Base-by-base conservation (phyloP, 2,329 filamentous ascomycete genomes). In the Nemania bipapillata region DNA sequence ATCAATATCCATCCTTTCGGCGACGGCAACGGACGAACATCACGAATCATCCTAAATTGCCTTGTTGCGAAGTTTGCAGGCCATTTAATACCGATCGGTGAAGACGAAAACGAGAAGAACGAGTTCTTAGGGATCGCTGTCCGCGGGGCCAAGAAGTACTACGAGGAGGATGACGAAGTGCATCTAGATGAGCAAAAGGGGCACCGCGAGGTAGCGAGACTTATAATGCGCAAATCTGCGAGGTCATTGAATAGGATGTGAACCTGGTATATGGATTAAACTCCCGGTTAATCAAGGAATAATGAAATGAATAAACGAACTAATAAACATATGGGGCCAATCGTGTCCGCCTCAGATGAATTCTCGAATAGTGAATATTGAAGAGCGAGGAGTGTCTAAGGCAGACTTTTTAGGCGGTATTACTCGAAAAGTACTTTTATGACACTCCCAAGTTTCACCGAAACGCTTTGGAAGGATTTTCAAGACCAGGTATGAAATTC, bases 1-100 rank as follows among this genome's bases (percentile, higher is more conserved):
- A 76, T 82, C 11, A 74, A 74, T 6, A 82, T 82, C 1, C 80
- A 83, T 9, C 81, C 79, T 0, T 83, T 83, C 26, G 73, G 74
- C 11, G 80, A 82, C 28, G 80, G 80, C 0, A 83, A 83, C 30
- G 80, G 80, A 0, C 68, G 80, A 1, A 75, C 78, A 69, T 81
- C 79, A 42, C 75, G 80, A 0, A 73, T 83, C 11, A 74, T 83
- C 1, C 73, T 82, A 0, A 83, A 82, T 17, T 74, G 74, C 0
- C 74, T 83, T 0, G 62, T 82, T 0, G 63, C 80, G 0, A 79
- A 78, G 0, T 80, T 78, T 54, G 67, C 67, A 0, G 76, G 79
- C 0, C 47, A 54, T 32, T 20, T 74, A 0, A 67, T 52, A 12
- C 49, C 54, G 0, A 65, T 73, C 20, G 73, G 73, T 1, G 67